Base-by-base conservation (phyloP, 345 rosid genomes). In the Erodium maritimum region DNA sequence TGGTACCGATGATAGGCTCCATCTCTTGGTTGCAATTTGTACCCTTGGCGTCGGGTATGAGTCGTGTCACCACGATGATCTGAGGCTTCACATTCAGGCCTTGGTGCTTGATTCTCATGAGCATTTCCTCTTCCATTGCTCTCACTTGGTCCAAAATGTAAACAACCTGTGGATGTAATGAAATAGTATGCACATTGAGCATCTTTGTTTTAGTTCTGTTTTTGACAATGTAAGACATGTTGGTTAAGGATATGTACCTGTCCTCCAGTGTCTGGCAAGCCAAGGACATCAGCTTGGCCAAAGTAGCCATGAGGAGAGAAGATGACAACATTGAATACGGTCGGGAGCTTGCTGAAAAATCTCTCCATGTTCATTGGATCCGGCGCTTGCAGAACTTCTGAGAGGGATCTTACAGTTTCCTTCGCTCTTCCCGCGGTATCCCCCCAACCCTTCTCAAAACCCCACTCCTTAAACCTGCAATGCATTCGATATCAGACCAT, bases 111-210 rank as follows among this genome's bases (percentile, higher is more conserved):
- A 87, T 80, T 68, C 91, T 79, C 11, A 61, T 70, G 11, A 86
- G 82, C 60, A 93, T 64, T 56, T 81, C 99, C 51, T 86, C 94
- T 68, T 89, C 99, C 23, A 93, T 64, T 42, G 96, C 96, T 77
- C 87, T 79, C 62, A 89, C 91, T 87, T 93, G 99, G 75, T 93
- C 99, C 50, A 93, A 81, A 71, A 93, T 93, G 82, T 93, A 93
- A 67, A 93, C 99, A 57, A 93, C 88, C 97, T 91, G 53, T 48
- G n/a, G n/a, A n/a, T n/a, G 34, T 37, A 6, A 37, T 25, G 33
- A 25, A 25, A 25, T 2, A 25, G 33, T 7, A 25, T 25, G 7
- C 33, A 25, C 33, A 25, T 25, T 25, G 4, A 25, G 7, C 33
- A 25, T 7, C 33, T 25, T 25, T 25, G 3, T 7, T 25, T 25